Evolutionary conservation across 345 rosid species (phyloP).

Genomic region (Brassica nigra): DNA sequence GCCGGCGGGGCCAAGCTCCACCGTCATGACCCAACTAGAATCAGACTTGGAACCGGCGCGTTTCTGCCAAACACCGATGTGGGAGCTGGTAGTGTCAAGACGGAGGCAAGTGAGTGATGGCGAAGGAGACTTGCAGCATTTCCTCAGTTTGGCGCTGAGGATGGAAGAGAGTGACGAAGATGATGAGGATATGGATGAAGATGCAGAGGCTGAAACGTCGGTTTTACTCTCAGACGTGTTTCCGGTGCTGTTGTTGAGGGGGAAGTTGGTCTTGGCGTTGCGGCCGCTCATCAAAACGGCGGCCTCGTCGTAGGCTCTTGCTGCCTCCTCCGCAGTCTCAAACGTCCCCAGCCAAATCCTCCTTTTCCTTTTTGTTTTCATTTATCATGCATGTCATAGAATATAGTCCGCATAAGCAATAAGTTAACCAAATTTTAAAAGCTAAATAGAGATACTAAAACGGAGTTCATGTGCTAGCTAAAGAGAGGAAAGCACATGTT

Average conservation of each 20-base stretch:
- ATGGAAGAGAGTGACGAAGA: constrained; percentile 51
- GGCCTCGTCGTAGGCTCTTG: constrained; percentile 76
- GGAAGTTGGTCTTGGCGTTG: constrained; percentile 74
- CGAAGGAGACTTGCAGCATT: constrained; percentile 60
- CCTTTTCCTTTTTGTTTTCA: constrained; percentile 49
- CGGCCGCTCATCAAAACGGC: constrained; percentile 74
- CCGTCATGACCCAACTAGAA: constrained; percentile 78
- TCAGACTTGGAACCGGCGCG: constrained; percentile 62
- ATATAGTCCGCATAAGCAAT: background rate
- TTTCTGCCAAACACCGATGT: constrained; percentile 85
- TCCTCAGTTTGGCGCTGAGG: constrained; percentile 62
- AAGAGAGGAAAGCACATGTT: background rate
- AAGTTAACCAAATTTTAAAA: background rate
- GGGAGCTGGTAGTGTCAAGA: constrained; percentile 69
- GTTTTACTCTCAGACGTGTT: constrained; percentile 32
- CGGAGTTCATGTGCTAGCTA: background rate
- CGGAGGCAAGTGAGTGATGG: constrained; percentile 77
- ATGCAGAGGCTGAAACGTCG: constrained; percentile 8
- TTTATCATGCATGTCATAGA: constrained; percentile 8
- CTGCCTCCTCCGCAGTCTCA: constrained; percentile 75
- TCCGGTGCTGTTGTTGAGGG: constrained; percentile 32
- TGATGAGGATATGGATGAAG: constrained; percentile 34
- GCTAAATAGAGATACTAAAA: constrained; percentile 4
- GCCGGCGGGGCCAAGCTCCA: constrained; percentile 50
- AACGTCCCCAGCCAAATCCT: constrained; percentile 90